Percentiles rank a stretch among this genome's conserved stretches.
These are phyloP conservation scores for Tetraselmis chui DNA, from an alignment of 139 green algal genomes.

Conservation along the genomic window DNA sequence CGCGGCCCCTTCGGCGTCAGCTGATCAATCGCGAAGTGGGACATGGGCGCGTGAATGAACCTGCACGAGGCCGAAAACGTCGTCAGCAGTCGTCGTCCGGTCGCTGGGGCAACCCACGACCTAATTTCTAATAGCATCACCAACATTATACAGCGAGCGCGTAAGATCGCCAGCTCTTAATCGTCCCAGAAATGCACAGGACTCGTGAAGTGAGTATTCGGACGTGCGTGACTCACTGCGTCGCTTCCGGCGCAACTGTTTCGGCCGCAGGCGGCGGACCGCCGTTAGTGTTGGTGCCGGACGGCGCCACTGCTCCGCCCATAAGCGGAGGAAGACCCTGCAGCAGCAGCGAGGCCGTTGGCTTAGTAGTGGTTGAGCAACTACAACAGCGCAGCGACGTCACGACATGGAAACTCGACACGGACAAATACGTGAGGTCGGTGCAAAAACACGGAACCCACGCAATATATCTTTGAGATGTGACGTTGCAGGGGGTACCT, in stretches of 20 bases:
- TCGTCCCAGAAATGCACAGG: neutral
- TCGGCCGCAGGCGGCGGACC: neutral
- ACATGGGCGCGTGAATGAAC: neutral
- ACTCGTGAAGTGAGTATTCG: too few relatives aligned
- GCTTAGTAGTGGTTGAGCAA: too few relatives aligned
- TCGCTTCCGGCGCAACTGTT: too few relatives aligned
- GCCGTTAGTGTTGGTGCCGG: neutral
- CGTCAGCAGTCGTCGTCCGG: too few relatives aligned
- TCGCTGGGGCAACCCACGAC: too few relatives aligned
- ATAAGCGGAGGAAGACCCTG: neutral
- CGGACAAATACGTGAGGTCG: neutral
- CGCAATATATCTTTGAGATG: too few relatives aligned
- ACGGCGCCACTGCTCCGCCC: neutral
- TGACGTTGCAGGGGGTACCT: neutral
- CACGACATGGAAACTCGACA: neutral
- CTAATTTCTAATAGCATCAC: too few relatives aligned
- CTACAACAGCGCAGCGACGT: neutral
- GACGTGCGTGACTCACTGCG: too few relatives aligned
- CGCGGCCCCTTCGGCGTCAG: constrained; percentile 9
- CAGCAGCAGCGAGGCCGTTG: too few relatives aligned
- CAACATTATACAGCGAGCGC: too few relatives aligned
- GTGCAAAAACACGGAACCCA: neutral
- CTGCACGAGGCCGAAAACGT: neutral
- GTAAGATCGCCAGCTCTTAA: neutral
- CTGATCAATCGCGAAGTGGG: constrained; percentile 8